These are phyloP conservation scores for Adansonia rubrostipa DNA, from an alignment of 441 rosid genomes.

Conservation along the genomic window DNA sequence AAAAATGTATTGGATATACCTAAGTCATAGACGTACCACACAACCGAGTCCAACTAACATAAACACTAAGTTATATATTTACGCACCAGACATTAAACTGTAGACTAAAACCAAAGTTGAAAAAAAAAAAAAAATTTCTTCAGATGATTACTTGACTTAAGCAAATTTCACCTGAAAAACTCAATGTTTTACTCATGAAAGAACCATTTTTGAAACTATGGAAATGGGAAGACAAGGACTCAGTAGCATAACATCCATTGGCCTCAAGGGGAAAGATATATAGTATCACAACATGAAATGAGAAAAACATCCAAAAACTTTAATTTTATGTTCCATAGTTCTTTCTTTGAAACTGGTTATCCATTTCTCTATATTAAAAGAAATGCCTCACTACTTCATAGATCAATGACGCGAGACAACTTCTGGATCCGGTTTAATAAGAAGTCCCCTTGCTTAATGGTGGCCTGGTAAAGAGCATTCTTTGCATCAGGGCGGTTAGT, in stretches of 20 bases:
- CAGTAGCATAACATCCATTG: neutral
- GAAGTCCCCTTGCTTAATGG: slow-evolving; percentile 98
- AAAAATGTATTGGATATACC: too few relatives aligned
- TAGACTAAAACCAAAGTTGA: too few relatives aligned
- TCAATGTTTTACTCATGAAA: too few relatives aligned
- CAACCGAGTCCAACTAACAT: too few relatives aligned
- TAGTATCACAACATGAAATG: neutral
- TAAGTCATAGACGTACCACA: too few relatives aligned
- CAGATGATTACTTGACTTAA: too few relatives aligned
- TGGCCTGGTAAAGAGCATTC: slow-evolving; percentile 96
- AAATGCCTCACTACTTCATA: slow-evolving; percentile 46
- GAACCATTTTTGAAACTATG: neutral
- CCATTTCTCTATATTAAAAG: neutral
- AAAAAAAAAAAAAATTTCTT: too few relatives aligned
- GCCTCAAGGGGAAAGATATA: neutral
- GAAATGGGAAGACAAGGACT: neutral
- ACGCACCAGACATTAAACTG: too few relatives aligned
- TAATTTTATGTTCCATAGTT: neutral
- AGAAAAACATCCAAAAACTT: neutral
- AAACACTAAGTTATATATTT: too few relatives aligned
- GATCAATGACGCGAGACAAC: slow-evolving; percentile 93
- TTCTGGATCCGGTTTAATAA: slow-evolving; percentile 93
- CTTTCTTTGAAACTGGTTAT: slow-evolving; percentile 3
- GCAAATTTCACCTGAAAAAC: too few relatives aligned
- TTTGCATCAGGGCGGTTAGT: slow-evolving; percentile 96